Base-by-base conservation (phyloP, 768 basidiomycete genomes). In the Lactifluus hygrophoroides region DNA sequence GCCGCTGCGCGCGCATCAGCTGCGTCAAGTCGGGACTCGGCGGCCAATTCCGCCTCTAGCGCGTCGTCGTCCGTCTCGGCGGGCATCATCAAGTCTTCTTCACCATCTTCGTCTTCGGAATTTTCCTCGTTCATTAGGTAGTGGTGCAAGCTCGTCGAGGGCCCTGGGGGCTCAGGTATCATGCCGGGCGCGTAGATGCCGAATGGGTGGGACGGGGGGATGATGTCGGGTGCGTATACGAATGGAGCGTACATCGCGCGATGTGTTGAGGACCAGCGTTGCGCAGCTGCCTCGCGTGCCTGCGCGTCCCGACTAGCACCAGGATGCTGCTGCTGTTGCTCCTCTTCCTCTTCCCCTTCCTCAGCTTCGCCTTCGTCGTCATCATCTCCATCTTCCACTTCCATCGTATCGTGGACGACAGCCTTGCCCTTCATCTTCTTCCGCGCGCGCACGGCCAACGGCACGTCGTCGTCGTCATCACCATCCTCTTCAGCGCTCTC, bases 11-110 rank as follows among this genome's bases (percentile, higher is more conserved):
- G 58, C 32, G 56, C 47, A 58, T 83, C 80, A 52, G 44, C 37
- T 27, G 65, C 52, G 34, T 83, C 77, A 45, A 77, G 63, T 21
- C 65, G 63, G 6, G 67, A 72, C 30, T 83, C 82, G 8, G 76
- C 76, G 21, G 66, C 51, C 48, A 82, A 61, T 64, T 79, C 81
- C 1, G 56, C 64, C 17, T 58, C 60, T 38, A 80, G 53, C 23
- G 63, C 70, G 17, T 71, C 72, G 19, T 74, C 71, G 52, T 81
- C 75, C 5, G 70, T 70, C 49, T 67, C 57, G 19, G 67, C 66
- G 14, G 68, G 37, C 58, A 75, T 48, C 34, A 0, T 58, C 51
- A 2, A n/a, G n/a, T 46, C 45, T 0, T 40, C 43, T 1, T 23
- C 35, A 1, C 32, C 28, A 1, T 5, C 58, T 57, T 54, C 23